phyloP scores from a whole-genome alignment of 139 green algal species.

The Tetratostichococcus sp. region DNA sequence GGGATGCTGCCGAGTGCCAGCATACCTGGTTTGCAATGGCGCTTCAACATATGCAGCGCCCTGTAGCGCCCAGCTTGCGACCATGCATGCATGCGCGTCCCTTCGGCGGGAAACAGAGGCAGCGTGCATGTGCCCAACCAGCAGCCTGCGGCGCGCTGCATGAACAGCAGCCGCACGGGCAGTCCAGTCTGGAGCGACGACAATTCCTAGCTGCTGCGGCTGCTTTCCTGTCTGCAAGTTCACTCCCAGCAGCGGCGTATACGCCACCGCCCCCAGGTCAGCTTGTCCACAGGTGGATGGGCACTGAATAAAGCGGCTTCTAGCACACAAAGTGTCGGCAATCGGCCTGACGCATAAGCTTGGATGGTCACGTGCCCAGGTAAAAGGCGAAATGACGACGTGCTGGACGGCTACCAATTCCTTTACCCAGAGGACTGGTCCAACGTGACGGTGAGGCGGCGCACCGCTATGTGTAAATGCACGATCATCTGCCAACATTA shows the following conservation, averaged over 20 bases:
- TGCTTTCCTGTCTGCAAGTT: background rate
- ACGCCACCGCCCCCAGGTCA: background rate
- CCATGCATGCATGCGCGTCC: background rate
- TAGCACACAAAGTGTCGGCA: too few relatives aligned
- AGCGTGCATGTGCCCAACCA: too few relatives aligned
- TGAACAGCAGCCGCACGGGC: background rate
- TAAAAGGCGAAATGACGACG: slow-evolving; percentile 58
- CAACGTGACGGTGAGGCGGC: slow-evolving; percentile 52
- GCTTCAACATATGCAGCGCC: background rate
- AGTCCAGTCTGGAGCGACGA: background rate
- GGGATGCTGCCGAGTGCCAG: too few relatives aligned
- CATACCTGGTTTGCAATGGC: too few relatives aligned
- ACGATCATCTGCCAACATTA: too few relatives aligned
- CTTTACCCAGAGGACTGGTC: slow-evolving; percentile 71
- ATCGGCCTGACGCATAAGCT: too few relatives aligned
- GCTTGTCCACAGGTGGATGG: too few relatives aligned
- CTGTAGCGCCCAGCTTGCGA: background rate
- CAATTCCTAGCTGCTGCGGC: background rate
- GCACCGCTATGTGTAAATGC: background rate
- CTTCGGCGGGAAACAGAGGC: background rate
- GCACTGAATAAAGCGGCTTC: too few relatives aligned
- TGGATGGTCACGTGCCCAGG: too few relatives aligned
- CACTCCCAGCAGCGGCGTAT: background rate
- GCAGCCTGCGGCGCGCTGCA: background rate
- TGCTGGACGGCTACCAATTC: slow-evolving; percentile 85